These are phyloP conservation scores for Hypsizygus marmoreus DNA, from an alignment of 768 basidiomycete genomes.

Conservation along the genomic window DNA sequence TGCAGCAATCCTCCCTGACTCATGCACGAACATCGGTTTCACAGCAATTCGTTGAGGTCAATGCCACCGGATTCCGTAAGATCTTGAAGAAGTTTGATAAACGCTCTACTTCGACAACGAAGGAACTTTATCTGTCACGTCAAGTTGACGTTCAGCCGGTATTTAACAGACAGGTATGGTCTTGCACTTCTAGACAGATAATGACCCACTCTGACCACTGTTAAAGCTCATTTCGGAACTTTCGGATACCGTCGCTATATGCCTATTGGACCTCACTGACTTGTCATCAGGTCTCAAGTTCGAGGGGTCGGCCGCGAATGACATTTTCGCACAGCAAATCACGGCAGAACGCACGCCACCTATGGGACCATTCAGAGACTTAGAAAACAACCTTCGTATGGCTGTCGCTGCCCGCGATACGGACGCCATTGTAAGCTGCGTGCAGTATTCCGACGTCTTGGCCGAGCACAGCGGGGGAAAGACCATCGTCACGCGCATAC, in stretches of 20 bases:
- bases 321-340: constrained; percentile 74
- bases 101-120: constrained; percentile 91
- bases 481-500: constrained; percentile 81
- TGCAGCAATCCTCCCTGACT: constrained; percentile 17
- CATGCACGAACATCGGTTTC: constrained; percentile 21
- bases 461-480: constrained; percentile 60
- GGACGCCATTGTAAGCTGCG: constrained; percentile 65
- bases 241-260: constrained; percentile 87
- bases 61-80: constrained; percentile 95
- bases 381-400: constrained; percentile 84
- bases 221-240: constrained; percentile 89
- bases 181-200: background rate
- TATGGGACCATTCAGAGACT: constrained; percentile 79
- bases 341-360: constrained; percentile 60
- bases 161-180: constrained; percentile 90
- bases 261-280: constrained; percentile 78
- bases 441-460: constrained; percentile 69
- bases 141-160: constrained; percentile 99
- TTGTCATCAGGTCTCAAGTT: constrained; percentile 74
- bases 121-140: constrained; percentile 92
- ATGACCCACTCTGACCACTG: constrained; percentile 10
- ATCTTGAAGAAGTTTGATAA: constrained; percentile 99
- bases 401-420: constrained; percentile 67
- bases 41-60: constrained; percentile 96
- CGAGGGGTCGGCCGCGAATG: constrained; percentile 76